phyloP scores from a whole-genome alignment of 352 stramenopile genomes.

The Peronospora destructor region DNA sequence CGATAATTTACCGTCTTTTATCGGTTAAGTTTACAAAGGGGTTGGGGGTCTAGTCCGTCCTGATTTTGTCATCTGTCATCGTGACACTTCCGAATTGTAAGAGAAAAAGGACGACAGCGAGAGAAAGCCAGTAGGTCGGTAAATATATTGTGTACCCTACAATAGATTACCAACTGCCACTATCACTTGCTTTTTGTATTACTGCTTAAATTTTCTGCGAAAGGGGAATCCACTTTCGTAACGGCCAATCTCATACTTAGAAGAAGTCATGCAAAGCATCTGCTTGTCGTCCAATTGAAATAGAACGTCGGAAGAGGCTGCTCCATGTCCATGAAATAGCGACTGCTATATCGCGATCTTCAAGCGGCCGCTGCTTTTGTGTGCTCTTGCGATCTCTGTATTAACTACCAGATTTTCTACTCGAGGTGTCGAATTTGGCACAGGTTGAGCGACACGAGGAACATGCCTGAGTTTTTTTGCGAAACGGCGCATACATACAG shows the following conservation, averaged over 20 bases:
- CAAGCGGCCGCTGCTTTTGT: no score
- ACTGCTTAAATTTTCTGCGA: slow-evolving; percentile 9
- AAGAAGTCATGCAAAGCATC: slow-evolving; percentile 8
- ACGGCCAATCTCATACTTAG: slow-evolving; percentile 11
- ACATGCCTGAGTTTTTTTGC: no score
- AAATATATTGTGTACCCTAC: slow-evolving; percentile 11
- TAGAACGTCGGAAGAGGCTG: slow-evolving; percentile 30
- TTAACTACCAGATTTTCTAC: no score
- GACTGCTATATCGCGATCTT: no score
- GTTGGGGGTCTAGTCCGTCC: neutral
- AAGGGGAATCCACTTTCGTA: neutral
- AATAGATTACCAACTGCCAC: slow-evolving; percentile 22
- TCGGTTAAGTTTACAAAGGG: slow-evolving; percentile 11
- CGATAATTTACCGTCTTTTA: slow-evolving; percentile 15
- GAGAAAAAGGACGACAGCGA: slow-evolving; percentile 1
- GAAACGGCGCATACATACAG: no score
- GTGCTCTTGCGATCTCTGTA: no score
- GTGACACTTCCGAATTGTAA: slow-evolving; percentile 3
- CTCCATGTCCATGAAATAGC: no score
- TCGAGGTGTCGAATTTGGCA: no score
- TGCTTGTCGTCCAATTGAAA: slow-evolving; percentile 20
- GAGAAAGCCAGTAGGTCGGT: slow-evolving; percentile 20
- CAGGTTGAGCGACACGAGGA: no score
- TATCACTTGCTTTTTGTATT: slow-evolving; percentile 11
- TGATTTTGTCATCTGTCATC: neutral